A percentile compares a stretch with the other conserved stretches of the same genome.
Conservation (phyloP, 192 early-diverging fungal genomes). For the Jimgerdemannia lactiflua region DNA sequence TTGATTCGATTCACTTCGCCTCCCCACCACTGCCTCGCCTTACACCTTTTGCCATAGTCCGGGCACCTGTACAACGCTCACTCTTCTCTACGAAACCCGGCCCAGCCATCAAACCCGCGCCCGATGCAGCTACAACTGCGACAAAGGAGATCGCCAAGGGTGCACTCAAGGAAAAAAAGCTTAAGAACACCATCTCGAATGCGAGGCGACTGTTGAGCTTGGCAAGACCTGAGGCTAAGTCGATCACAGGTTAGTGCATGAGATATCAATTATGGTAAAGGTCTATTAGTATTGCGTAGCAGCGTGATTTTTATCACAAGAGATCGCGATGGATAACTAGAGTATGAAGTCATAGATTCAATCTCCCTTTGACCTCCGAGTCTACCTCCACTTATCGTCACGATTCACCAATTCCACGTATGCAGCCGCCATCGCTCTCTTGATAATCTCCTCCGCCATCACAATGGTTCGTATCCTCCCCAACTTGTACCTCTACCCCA, state of each 20-base stretch:
- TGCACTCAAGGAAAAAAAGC: not conserved
- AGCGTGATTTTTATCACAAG: no score
- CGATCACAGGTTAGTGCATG: not conserved
- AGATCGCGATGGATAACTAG: no score
- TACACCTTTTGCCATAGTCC: not conserved
- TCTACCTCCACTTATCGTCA: no score
- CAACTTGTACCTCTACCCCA: no score
- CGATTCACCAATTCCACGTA: no score
- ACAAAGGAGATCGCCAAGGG: not conserved
- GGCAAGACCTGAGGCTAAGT: not conserved
- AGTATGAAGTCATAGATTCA: no score
- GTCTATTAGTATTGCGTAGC: no score
- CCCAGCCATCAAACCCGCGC: not conserved
- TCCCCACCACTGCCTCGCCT: not conserved
- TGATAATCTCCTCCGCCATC: conserved; percentile 56
- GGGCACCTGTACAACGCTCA: not conserved
- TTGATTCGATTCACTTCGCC: not conserved
- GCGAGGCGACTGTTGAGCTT: not conserved
- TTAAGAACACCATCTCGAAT: not conserved
- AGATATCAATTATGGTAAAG: no score
- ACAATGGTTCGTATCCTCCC: conserved; percentile 43
- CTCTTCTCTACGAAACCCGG: not conserved
- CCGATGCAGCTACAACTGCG: not conserved
- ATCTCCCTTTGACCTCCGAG: no score
- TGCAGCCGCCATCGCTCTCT: conserved; percentile 48